Conservation (phyloP, 192 early-diverging fungal species). For the Coemansia sp. region DNA sequence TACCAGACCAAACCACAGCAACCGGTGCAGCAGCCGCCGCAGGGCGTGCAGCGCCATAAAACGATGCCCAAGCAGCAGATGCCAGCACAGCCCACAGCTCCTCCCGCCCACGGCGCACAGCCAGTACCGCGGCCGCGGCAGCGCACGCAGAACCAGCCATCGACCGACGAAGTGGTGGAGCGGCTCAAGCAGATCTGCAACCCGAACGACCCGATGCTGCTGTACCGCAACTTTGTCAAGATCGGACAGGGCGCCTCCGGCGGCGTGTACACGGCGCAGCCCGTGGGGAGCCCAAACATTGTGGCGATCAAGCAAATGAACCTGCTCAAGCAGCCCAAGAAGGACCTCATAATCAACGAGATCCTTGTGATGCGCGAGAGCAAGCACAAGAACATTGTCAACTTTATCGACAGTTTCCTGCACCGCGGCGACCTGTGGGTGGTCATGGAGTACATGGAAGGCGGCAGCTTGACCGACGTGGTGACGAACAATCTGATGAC, state of each 20-base stretch:
- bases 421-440: constrained; percentile 88
- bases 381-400: constrained; percentile 94
- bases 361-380: constrained; percentile 93
- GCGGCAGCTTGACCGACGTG: constrained; percentile 93
- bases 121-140: constrained; percentile 64
- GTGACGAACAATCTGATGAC: constrained; percentile 91
- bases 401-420: constrained; percentile 90
- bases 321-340: constrained; percentile 78
- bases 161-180: constrained; percentile 92
- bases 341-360: constrained; percentile 89
- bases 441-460: constrained; percentile 99
- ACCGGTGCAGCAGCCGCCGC: neutral
- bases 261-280: constrained; percentile 90
- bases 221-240: constrained; percentile 93
- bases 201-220: constrained; percentile 79
- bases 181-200: constrained; percentile 86
- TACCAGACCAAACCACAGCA: constrained; percentile 32
- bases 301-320: constrained; percentile 97
- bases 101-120: constrained; percentile 51
- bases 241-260: constrained; percentile 98
- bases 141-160: constrained; percentile 72
- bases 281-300: constrained; percentile 65
- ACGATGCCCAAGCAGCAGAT: constrained; percentile 54
- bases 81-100: constrained; percentile 54
- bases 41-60: constrained; percentile 37